These are phyloP conservation scores for Paspalum vaginatum DNA, from an alignment of 176 grass and related monocot species.

Conservation along the genomic window DNA sequence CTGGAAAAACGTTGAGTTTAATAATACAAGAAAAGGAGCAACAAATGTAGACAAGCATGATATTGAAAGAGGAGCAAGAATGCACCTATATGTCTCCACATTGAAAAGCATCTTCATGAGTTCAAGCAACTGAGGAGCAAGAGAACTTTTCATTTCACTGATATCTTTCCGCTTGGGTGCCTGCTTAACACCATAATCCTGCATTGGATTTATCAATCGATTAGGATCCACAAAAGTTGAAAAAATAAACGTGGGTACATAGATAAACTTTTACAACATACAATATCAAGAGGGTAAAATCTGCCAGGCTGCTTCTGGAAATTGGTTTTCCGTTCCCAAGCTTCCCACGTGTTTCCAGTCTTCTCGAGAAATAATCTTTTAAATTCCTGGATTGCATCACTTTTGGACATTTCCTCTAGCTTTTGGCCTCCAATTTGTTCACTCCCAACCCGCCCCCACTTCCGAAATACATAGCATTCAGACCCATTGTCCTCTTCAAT, in stretches of 20 bases:
- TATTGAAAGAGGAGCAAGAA: slow-evolving; percentile 28
- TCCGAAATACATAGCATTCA: slow-evolving; percentile 84
- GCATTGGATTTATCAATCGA: slow-evolving; percentile 38
- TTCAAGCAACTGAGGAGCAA: slow-evolving; percentile 79
- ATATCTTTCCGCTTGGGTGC: slow-evolving; percentile 60
- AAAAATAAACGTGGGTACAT: background rate
- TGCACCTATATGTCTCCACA: slow-evolving; percentile 85
- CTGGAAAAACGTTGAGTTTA: slow-evolving; percentile 38
- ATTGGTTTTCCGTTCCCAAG: slow-evolving; percentile 81
- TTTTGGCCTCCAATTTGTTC: slow-evolving; percentile 85
- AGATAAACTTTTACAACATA: slow-evolving; percentile 38
- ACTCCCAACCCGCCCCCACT: slow-evolving; percentile 94
- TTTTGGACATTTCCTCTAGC: slow-evolving; percentile 83
- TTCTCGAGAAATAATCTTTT: slow-evolving; percentile 98
- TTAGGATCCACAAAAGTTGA: background rate
- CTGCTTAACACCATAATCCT: slow-evolving; percentile 94
- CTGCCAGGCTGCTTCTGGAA: slow-evolving; percentile 80
- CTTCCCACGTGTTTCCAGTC: slow-evolving; percentile 92
- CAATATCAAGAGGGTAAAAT: slow-evolving; percentile 95
- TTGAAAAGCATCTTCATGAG: slow-evolving; percentile 96
- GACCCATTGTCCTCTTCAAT: slow-evolving; percentile 91
- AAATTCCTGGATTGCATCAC: slow-evolving; percentile 81
- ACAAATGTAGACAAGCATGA: background rate
- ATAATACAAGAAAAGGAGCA: background rate
- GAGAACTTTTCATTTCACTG: slow-evolving; percentile 72